Evolutionary conservation across 768 basidiomycete species (phyloP).

Genomic region (Kwoniella newhampshirensis): DNA sequence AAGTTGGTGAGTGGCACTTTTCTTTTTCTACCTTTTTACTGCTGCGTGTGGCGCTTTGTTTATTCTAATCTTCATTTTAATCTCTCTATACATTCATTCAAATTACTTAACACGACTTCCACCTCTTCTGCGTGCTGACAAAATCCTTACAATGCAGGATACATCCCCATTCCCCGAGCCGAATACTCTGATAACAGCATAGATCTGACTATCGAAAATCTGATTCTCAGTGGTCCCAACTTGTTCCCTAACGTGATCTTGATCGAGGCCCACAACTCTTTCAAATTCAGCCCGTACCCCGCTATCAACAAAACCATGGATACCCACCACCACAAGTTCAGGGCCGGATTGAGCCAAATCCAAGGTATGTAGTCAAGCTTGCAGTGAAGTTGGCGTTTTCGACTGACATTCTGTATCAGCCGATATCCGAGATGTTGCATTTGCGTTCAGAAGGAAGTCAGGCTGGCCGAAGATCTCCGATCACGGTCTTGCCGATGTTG

Average conservation of each 20-base stretch:
- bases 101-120: too few species aligned
- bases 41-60: neutral
- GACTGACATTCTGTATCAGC: slow-evolving; percentile 3
- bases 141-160: slow-evolving; percentile 10
- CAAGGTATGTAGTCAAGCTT: slow-evolving; percentile 71
- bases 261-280: slow-evolving; percentile 68
- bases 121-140: neutral
- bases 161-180: slow-evolving; percentile 82
- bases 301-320: slow-evolving; percentile 55
- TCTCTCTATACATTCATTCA: too few species aligned
- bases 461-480: slow-evolving; percentile 66
- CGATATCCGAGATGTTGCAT: slow-evolving; percentile 89
- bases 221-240: slow-evolving; percentile 72
- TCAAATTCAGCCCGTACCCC: slow-evolving; percentile 80
- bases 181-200: slow-evolving; percentile 86
- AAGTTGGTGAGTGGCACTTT: slow-evolving; percentile 58
- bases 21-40: neutral
- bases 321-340: slow-evolving; percentile 66
- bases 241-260: slow-evolving; percentile 68
- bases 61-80: too few species aligned
- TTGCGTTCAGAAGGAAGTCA: slow-evolving; percentile 82
- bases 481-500: slow-evolving; percentile 44
- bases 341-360: slow-evolving; percentile 74
- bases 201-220: slow-evolving; percentile 90
- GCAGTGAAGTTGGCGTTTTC: slow-evolving; percentile 76